Conservation (phyloP, 73 alveolate genomes). For the Tetrahymena malaccensis region DNA sequence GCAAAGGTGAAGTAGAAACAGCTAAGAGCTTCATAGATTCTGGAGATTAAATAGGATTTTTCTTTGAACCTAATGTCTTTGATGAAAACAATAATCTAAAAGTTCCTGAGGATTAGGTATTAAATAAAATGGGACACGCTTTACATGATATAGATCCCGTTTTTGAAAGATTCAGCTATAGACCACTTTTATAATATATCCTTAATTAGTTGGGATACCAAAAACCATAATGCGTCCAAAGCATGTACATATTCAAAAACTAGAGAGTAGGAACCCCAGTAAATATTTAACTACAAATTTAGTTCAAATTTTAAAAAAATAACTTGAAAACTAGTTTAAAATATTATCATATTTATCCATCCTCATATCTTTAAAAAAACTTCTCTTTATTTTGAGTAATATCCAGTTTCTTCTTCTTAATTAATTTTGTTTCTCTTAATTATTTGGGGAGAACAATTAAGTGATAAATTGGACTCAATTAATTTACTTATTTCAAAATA, state of each 20-base stretch:
- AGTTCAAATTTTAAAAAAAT: too few species aligned
- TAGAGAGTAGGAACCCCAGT: slow-evolving; percentile 58
- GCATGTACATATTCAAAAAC: slow-evolving; percentile 71
- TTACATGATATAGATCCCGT: slow-evolving; percentile 65
- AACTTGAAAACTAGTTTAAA: too few species aligned
- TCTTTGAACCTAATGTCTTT: not conserved
- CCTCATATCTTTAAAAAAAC: too few species aligned
- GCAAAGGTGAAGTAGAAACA: not conserved
- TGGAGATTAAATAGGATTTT: not conserved
- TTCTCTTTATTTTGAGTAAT: too few species aligned
- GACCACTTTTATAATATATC: slow-evolving; percentile 13
- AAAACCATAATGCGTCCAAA: slow-evolving; percentile 38
- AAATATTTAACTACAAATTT: not conserved
- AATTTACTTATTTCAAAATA: not conserved
- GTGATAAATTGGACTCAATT: too few species aligned
- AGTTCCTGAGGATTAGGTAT: slow-evolving; percentile 5
- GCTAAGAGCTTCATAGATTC: not conserved
- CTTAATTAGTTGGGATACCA: slow-evolving; percentile 34
- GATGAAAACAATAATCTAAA: not conserved
- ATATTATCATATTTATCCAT: too few species aligned
- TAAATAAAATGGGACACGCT: slow-evolving; percentile 66
- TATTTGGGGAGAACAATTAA: not conserved
- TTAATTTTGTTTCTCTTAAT: not conserved
- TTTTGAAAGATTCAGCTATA: slow-evolving; percentile 45
- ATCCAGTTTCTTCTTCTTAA: not conserved